A percentile compares a stretch with the other conserved stretches of the same genome.
Evolutionary conservation across 495 filamentous ascomycete species (phyloP).

Genomic region (Talaromyces nanjingensis): DNA sequence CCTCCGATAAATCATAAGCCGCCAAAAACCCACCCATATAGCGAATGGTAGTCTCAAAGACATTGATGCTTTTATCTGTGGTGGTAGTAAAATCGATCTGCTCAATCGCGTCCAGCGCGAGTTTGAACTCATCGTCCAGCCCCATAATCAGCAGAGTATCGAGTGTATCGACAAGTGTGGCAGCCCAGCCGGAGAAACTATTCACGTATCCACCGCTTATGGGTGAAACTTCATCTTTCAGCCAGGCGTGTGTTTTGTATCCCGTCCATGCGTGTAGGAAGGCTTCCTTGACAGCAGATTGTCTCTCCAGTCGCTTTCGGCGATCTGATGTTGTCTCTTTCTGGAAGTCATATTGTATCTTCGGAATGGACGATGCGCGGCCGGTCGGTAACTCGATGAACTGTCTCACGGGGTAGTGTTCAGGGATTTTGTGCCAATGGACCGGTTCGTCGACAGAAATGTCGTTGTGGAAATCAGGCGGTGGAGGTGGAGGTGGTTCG

Average conservation of each 20-base stretch:
- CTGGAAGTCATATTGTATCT: slow-evolving; percentile 47
- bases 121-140: slow-evolving; percentile 50
- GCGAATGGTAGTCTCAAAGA: slow-evolving; percentile 85
- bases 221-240: slow-evolving; percentile 70
- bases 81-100: slow-evolving; percentile 49
- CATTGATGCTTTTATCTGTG: slow-evolving; percentile 51
- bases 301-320: slow-evolving; percentile 23
- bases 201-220: slow-evolving; percentile 45
- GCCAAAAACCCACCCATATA: slow-evolving; percentile 80
- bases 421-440: slow-evolving; percentile 37
- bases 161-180: slow-evolving; percentile 52
- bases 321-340: slow-evolving; percentile 31
- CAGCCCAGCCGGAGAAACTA: slow-evolving; percentile 58
- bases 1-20: slow-evolving; percentile 72
- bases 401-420: slow-evolving; percentile 41
- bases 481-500: background rate
- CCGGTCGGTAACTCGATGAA: slow-evolving; percentile 43
- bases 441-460: slow-evolving; percentile 6
- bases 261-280: slow-evolving; percentile 69
- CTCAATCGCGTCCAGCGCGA: slow-evolving; percentile 46
- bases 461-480: slow-evolving; percentile 13
- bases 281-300: slow-evolving; percentile 55
- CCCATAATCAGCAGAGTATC: slow-evolving; percentile 61
- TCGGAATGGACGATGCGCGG: slow-evolving; percentile 32
- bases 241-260: slow-evolving; percentile 72